Base-by-base conservation (phyloP, 768 basidiomycete species). In the Collybiopsis luxurians region DNA sequence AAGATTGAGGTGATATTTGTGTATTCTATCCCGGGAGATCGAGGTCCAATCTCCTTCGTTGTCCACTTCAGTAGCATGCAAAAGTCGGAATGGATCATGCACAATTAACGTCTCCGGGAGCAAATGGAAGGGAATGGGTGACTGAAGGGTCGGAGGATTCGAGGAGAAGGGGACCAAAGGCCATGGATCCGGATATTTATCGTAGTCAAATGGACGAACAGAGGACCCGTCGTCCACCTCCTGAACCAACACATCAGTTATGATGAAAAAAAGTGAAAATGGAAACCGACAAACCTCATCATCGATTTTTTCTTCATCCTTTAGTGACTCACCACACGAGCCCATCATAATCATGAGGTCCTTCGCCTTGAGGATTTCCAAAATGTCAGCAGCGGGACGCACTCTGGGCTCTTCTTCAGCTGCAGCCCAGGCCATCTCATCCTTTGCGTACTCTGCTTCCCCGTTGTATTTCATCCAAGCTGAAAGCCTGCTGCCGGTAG, bases 41-140 rank as follows among this genome's bases (percentile, higher is more conserved):
- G 68, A 61, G 0, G 44, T 61, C 73, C 75, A 75, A 30, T 64
- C 53, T 3, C 50, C 36, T 1, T 27, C 30, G 17, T 43, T 10
- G 23, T 26, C 40, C 23, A 10, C 21, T 23, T 12, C n/a, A 28
- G 6, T 23, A 10, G 27, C 28, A 31, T 55, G 46, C 23, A 79
- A 69, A 9, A 74, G 40, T 52, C 64, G 62, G 60, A 68, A 77
- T 0, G 79, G 78, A 55, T 79, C 78, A 54, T 80, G 78, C 1
- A 80, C 75, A 23, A 73, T 59, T 10, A 80, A 66, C 19, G 62
- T 75, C 61, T 72, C 57, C 0, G 79, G 79, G 19, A 77, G 68
- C 3, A 74, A 62, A 36, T 71, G 55, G 4, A 67, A 55, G 0
- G 74, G 70, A 30, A 78, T 61, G 3, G 66, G 67, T 3, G 73